A percentile compares a stretch with the other conserved stretches of the same genome.
Conservation (phyloP, 139 green algal species). For the Marvania coccoides region DNA sequence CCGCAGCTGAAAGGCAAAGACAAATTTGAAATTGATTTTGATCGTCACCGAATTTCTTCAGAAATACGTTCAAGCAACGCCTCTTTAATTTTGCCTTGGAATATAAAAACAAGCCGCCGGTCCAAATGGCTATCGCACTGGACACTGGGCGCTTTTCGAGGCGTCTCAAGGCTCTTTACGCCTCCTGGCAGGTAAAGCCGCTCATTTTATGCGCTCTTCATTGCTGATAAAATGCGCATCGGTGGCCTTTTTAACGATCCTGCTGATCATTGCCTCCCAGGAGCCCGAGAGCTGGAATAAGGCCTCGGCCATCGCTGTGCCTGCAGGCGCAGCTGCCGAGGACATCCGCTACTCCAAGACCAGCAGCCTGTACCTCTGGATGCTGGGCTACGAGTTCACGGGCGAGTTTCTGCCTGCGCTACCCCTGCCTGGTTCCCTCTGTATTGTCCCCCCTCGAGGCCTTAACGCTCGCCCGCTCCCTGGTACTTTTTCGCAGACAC, state of each 20-base stretch:
- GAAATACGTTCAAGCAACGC: no score
- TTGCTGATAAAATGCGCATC: background rate
- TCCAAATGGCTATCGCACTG: constrained; percentile 35
- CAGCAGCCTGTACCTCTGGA: constrained; percentile 82
- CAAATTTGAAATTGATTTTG: no score
- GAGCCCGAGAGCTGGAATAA: background rate
- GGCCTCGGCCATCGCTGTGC: constrained; percentile 36
- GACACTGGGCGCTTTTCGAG: constrained; percentile 39
- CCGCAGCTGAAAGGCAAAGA: no score
- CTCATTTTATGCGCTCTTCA: background rate
- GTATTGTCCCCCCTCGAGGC: background rate
- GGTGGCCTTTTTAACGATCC: background rate
- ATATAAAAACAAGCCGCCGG: no score
- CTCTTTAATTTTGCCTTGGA: no score
- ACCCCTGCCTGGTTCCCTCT: background rate
- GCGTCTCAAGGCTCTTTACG: constrained; percentile 52
- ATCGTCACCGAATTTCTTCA: no score
- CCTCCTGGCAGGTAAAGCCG: constrained; percentile 50
- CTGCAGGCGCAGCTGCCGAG: constrained; percentile 36
- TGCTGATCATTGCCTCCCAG: background rate
- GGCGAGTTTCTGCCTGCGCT: constrained; percentile 27
- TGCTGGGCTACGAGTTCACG: constrained; percentile 91
- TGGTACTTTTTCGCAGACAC: constrained; percentile 61
- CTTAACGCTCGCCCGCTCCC: background rate
- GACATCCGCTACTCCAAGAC: constrained; percentile 88